Percentiles rank a stretch among this genome's conserved stretches.
phyloP scores from a whole-genome alignment of 495 filamentous ascomycete genomes.

The Opeltia flavorubescens region DNA sequence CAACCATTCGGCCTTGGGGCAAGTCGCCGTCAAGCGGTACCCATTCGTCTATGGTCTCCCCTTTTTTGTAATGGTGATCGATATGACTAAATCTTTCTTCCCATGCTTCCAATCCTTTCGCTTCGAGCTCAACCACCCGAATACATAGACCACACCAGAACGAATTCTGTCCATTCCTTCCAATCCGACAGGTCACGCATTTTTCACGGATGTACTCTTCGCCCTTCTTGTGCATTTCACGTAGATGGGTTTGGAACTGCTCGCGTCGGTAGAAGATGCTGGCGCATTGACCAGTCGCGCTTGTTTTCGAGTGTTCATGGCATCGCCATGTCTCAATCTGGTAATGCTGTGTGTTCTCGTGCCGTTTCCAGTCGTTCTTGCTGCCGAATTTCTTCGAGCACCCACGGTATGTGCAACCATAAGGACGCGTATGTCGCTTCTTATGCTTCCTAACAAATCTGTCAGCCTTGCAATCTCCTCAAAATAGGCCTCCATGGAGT shows the following conservation, averaged over 20 bases:
- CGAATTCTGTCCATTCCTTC: conserved; percentile 48
- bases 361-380: conserved; percentile 95
- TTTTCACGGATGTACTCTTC: conserved; percentile 28
- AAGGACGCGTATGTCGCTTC: conserved; percentile 76
- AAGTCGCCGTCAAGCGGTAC: conserved; percentile 15
- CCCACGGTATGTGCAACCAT: conserved; percentile 64
- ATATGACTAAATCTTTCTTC: conserved; percentile 81
- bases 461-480: neutral
- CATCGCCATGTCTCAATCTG: conserved; percentile 70
- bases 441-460: conserved; percentile 55
- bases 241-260: conserved; percentile 45
- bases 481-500: neutral
- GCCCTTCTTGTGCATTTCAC: conserved; percentile 34
- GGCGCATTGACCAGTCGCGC: conserved; percentile 27
- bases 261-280: conserved; percentile 48
- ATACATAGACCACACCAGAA: conserved; percentile 92
- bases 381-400: conserved; percentile 76
- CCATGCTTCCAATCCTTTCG: conserved; percentile 42
- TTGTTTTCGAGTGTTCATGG: conserved; percentile 5
- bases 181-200: conserved; percentile 43
- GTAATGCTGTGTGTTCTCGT: conserved; percentile 80
- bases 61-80: conserved; percentile 54
- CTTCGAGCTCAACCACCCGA: conserved; percentile 39
- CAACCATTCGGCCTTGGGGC: conserved; percentile 10
- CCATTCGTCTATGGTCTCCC: conserved; percentile 37